phyloP scores from a whole-genome alignment of 768 basidiomycete genomes.

The Dentipellis fragilis region DNA sequence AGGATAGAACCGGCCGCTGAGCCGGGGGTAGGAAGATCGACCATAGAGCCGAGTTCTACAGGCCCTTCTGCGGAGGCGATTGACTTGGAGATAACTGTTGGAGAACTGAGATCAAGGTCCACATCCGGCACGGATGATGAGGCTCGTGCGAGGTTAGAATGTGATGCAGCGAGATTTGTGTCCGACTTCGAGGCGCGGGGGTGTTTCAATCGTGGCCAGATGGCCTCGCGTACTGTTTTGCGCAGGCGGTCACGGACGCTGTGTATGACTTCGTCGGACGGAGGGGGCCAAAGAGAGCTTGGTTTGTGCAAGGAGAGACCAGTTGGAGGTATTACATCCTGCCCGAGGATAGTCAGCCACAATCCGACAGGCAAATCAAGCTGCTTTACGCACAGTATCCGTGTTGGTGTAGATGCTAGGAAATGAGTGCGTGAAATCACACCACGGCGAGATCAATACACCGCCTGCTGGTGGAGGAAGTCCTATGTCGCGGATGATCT shows the following conservation, averaged over 20 bases:
- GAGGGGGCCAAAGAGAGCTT: conserved; percentile 72
- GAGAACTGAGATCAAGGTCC: not conserved
- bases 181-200: not conserved
- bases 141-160: not conserved
- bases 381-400: conserved; percentile 53
- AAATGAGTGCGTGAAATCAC: conserved; percentile 90
- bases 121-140: not conserved
- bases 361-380: not conserved
- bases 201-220: conserved; percentile 24
- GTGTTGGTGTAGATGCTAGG: conserved; percentile 82
- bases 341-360: not conserved
- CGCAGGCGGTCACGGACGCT: conserved; percentile 51
- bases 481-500: conserved; percentile 76
- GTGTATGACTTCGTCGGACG: conserved; percentile 48
- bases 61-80: conserved; percentile 21
- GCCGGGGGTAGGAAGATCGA: conserved; percentile 30
- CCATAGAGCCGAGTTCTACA: conserved; percentile 40
- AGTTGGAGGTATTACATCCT: conserved; percentile 77
- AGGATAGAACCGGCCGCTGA: conserved; percentile 28
- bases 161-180: not conserved
- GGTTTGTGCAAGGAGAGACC: conserved; percentile 76
- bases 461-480: conserved; percentile 83
- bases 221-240: conserved; percentile 46
- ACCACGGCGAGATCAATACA: conserved; percentile 89
- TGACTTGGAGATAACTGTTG: conserved; percentile 12